phyloP scores from a whole-genome alignment of 1,284 basidiomycete genomes.

The Uromyces viciae-fabae region DNA sequence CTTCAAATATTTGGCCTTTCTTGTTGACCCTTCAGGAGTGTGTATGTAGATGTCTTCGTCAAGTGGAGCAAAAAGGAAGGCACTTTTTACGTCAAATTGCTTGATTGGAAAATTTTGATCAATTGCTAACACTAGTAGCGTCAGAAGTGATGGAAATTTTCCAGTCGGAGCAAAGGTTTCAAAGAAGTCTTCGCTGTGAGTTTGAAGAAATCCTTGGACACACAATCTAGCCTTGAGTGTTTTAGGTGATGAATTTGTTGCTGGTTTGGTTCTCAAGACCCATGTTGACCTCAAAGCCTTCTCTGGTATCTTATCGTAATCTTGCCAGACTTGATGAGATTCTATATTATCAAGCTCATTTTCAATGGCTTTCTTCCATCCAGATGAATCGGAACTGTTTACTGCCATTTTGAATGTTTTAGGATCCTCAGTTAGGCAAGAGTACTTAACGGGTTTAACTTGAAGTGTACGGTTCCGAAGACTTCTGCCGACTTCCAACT shows the following conservation, averaged over 20 bases:
- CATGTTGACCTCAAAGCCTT: background rate
- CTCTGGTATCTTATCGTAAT: background rate
- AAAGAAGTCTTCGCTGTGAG: background rate
- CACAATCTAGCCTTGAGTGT: background rate
- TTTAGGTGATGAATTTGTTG: background rate
- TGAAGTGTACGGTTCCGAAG: background rate
- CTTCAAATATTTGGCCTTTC: background rate
- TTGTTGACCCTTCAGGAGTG: background rate
- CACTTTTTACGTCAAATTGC: conserved; percentile 12
- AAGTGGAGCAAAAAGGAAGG: background rate
- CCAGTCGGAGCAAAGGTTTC: conserved; percentile 2
- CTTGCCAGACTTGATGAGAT: background rate
- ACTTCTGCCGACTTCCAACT: background rate
- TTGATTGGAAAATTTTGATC: background rate
- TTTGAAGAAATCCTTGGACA: background rate
- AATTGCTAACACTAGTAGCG: background rate
- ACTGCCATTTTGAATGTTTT: background rate
- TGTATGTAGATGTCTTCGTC: conserved; percentile 46
- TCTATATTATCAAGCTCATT: background rate
- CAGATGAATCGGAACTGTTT: background rate
- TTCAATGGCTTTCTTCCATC: background rate
- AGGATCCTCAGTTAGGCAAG: background rate
- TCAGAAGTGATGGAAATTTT: background rate
- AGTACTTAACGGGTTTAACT: background rate
- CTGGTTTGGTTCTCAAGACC: conserved; percentile 13